phyloP scores from a whole-genome alignment of 441 rosid species.

The Croton setiger region DNA sequence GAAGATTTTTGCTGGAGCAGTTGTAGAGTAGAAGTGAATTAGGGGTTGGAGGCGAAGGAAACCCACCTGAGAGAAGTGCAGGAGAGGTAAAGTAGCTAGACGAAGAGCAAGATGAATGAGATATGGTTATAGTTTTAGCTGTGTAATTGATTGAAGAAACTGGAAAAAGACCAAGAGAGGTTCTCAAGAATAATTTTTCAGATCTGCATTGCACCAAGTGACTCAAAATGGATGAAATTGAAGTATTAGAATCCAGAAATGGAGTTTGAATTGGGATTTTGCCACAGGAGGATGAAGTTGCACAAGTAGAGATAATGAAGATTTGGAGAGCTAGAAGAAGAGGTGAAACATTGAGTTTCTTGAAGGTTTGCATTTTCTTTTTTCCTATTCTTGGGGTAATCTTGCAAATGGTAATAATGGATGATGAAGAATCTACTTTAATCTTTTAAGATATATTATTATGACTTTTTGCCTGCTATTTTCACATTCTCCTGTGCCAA shows the following conservation, averaged over 20 bases:
- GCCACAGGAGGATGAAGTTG: conserved; percentile 23
- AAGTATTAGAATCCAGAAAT: conserved; percentile 22
- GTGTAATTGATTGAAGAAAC: conserved; percentile 44
- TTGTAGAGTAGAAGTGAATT: conserved; percentile 44
- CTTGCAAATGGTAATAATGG: conserved; percentile 8
- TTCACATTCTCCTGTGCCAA: neutral
- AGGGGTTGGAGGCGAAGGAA: conserved; percentile 34
- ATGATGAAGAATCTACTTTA: neutral
- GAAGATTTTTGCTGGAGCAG: conserved; percentile 25
- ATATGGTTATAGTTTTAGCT: conserved; percentile 32
- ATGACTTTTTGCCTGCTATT: neutral
- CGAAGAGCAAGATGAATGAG: conserved; percentile 37
- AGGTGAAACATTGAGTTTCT: conserved; percentile 19
- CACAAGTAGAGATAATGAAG: conserved; percentile 12
- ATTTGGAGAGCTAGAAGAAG: conserved; percentile 12
- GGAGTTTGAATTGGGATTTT: conserved; percentile 27
- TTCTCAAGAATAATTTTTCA: conserved; percentile 44
- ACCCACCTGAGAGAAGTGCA: conserved; percentile 37
- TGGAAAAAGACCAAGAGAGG: conserved; percentile 42
- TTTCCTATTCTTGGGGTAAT: neutral
- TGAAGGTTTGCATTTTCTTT: conserved; percentile 26
- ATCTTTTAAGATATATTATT: neutral
- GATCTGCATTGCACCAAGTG: conserved; percentile 44
- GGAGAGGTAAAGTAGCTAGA: conserved; percentile 30
- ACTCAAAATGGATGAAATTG: conserved; percentile 15